Conservation (phyloP, 495 filamentous ascomycete species). For the Trichoderma parareesei region DNA sequence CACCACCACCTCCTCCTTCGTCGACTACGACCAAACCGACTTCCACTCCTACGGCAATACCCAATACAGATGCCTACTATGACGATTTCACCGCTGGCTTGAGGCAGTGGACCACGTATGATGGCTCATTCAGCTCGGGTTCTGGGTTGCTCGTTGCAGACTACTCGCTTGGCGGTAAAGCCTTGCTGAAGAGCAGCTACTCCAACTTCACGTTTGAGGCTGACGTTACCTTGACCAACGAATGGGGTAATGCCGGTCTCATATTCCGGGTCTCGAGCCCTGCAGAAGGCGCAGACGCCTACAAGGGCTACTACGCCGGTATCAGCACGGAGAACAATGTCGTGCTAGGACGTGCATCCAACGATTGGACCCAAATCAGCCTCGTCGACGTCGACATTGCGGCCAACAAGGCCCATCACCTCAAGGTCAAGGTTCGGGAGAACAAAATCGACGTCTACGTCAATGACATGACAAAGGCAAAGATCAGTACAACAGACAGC, state of each 20-base stretch:
- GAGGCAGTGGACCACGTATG: too few relatives aligned
- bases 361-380: background rate
- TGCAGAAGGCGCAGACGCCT: background rate
- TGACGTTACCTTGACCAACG: background rate
- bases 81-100: too few relatives aligned
- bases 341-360: background rate
- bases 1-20: too few relatives aligned
- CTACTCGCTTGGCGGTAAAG: too few relatives aligned
- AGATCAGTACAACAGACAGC: background rate
- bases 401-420: background rate
- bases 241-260: background rate
- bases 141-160: too few relatives aligned
- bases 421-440: background rate
- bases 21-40: too few relatives aligned
- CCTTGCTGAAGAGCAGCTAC: too few relatives aligned
- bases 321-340: background rate
- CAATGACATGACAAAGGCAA: background rate
- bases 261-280: background rate
- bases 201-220: background rate
- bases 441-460: background rate
- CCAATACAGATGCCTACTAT: too few relatives aligned
- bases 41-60: too few relatives aligned
- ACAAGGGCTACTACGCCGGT: constrained; percentile 1
- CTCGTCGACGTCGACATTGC: background rate
- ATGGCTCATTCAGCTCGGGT: too few relatives aligned